These are phyloP conservation scores for Calocybe indica DNA, from an alignment of 768 basidiomycete species.

Conservation along the genomic window DNA sequence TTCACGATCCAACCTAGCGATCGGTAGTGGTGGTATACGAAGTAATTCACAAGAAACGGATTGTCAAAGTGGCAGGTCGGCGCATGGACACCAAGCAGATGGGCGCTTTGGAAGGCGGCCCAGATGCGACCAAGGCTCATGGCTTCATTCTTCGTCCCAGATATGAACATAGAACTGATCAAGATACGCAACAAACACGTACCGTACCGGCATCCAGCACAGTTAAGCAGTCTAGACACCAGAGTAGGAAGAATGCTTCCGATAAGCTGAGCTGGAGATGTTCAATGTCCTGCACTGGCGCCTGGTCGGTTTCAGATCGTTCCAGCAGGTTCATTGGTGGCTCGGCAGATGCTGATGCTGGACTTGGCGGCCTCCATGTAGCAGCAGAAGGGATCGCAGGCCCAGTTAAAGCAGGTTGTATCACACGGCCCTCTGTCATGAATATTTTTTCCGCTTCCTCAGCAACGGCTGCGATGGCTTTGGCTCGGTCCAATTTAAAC, in stretches of 20 bases:
- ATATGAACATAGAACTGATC: constrained; percentile 2
- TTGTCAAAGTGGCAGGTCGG: constrained; percentile 67
- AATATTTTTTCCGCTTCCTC: constrained; percentile 78
- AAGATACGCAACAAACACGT: constrained; percentile 15
- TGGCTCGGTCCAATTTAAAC: constrained; percentile 89
- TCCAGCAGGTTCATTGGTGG: constrained; percentile 28
- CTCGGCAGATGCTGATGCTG: constrained; percentile 16
- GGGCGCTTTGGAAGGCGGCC: constrained; percentile 53
- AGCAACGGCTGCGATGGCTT: constrained; percentile 77
- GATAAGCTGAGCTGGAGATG: constrained; percentile 87
- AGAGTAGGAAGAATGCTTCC: constrained; percentile 85
- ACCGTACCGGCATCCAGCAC: constrained; percentile 65
- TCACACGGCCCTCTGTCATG: constrained; percentile 58
- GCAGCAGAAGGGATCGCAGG: constrained; percentile 72
- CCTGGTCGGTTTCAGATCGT: constrained; percentile 15
- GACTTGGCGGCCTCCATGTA: constrained; percentile 59
- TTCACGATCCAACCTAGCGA: constrained; percentile 97
- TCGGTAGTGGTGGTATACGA: constrained; percentile 90
- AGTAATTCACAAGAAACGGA: constrained; percentile 87
- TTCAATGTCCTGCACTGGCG: constrained; percentile 67
- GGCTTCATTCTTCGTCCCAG: constrained; percentile 36
- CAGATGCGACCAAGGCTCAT: constrained; percentile 57
- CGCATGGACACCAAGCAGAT: constrained; percentile 37
- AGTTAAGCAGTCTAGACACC: constrained; percentile 79
- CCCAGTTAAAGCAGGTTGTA: constrained; percentile 52